phyloP scores from a whole-genome alignment of 441 rosid species.

The Theobroma grandiflorum region DNA sequence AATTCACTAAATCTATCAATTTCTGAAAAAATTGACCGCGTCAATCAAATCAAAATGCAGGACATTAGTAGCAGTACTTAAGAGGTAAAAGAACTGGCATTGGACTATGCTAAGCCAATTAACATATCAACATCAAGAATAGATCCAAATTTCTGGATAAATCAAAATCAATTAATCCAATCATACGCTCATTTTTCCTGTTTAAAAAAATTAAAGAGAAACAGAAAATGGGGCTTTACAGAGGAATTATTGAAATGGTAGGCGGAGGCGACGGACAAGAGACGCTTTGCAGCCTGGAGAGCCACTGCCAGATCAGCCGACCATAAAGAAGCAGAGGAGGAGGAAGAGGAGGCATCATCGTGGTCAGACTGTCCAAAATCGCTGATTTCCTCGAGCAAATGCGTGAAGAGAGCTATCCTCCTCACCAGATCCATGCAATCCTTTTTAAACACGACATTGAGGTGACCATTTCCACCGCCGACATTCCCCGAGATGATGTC shows the following conservation, averaged over 20 bases:
- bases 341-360: constrained; percentile 25
- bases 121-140: not conserved
- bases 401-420: constrained; percentile 68
- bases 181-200: not conserved
- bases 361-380: constrained; percentile 42
- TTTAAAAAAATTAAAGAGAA: not conserved
- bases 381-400: constrained; percentile 83
- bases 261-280: constrained; percentile 51
- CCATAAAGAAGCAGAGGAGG: constrained; percentile 39
- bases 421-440: constrained; percentile 89
- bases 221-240: constrained; percentile 39
- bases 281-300: constrained; percentile 66
- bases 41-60: not conserved
- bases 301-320: constrained; percentile 51
- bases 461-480: constrained; percentile 25
- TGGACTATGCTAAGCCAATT: not conserved
- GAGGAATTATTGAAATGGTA: constrained; percentile 50
- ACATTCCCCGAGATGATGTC: constrained; percentile 45
- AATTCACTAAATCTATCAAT: not conserved
- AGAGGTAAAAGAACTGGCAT: not conserved
- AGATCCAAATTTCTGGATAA: not conserved
- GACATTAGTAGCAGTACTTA: not conserved
- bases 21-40: not conserved
- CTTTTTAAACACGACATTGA: constrained; percentile 51
- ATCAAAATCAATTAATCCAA: not conserved